phyloP scores from a whole-genome alignment of 352 stramenopile genomes.

The Phytophthora ramorum region DNA sequence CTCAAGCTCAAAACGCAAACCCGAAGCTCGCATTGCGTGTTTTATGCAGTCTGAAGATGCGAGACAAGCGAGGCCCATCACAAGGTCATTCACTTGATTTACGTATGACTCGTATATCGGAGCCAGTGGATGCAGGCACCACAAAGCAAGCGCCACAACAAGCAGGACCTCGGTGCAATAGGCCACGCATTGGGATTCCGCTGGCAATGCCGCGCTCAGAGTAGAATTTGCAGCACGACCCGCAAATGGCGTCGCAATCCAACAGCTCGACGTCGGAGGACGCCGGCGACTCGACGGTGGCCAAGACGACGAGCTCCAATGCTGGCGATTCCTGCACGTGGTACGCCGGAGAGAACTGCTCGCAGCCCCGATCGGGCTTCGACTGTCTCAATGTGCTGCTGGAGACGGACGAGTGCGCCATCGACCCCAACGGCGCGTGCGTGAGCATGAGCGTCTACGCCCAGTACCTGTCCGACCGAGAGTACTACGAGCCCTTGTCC shows the following conservation, averaged over 20 bases:
- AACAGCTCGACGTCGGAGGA: not conserved
- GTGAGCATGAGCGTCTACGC: conserved; percentile 39
- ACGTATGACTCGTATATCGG: not conserved
- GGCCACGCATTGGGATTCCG: conserved; percentile 17
- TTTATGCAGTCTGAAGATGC: conserved; percentile 14
- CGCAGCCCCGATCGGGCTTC: conserved; percentile 32
- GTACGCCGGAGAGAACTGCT: conserved; percentile 32
- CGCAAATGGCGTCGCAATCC: conserved; percentile 19
- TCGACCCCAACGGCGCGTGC: conserved; percentile 44
- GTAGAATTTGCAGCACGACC: conserved; percentile 16
- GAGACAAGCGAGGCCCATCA: not conserved
- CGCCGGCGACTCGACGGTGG: not conserved
- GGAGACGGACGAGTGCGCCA: conserved; percentile 38
- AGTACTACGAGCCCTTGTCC: conserved; percentile 35
- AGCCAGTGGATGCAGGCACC: conserved; percentile 10
- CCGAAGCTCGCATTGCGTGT: not conserved
- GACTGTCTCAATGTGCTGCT: conserved; percentile 42
- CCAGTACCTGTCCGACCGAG: conserved; percentile 29
- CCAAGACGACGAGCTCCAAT: conserved; percentile 32
- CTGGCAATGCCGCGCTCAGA: conserved; percentile 11
- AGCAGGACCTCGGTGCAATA: conserved; percentile 12
- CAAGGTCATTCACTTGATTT: conserved; percentile 11
- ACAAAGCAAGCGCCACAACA: conserved; percentile 17
- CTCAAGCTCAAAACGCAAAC: not conserved
- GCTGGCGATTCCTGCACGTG: conserved; percentile 42